A percentile compares a stretch with the other conserved stretches of the same genome.
Conservation (phyloP, 202 grass and related monocot genomes). For the Elaeis oleifera region DNA sequence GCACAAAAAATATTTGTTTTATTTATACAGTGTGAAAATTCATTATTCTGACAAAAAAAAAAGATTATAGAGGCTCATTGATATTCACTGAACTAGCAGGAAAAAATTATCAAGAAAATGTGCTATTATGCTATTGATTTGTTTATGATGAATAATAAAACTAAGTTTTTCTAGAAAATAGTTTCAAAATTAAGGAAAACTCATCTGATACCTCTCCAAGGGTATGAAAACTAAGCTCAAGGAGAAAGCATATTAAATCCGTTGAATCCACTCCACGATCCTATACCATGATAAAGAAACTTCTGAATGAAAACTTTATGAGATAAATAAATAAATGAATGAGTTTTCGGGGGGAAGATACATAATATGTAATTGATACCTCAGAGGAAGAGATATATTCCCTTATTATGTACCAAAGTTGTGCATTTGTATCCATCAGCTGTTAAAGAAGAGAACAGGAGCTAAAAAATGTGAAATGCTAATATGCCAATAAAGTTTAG, state of each 20-base stretch:
- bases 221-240: constrained; percentile 92
- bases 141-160: no score
- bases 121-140: no score
- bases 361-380: constrained; percentile 35
- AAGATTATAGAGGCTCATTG: no score
- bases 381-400: constrained; percentile 95
- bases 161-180: background rate
- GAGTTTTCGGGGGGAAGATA: constrained; percentile 3
- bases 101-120: no score
- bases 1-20: no score
- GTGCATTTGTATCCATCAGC: constrained; percentile 93
- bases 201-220: constrained; percentile 45
- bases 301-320: constrained; percentile 17
- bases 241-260: constrained; percentile 86
- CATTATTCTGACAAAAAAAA: no score
- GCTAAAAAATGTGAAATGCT: constrained; percentile 11
- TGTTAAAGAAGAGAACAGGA: constrained; percentile 36
- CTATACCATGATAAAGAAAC: constrained; percentile 36
- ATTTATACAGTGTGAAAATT: no score
- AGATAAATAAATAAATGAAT: constrained; percentile 20
- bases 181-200: background rate
- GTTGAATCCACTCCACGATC: constrained; percentile 83
- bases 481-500: constrained; percentile 21
- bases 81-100: no score
- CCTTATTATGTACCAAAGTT: constrained; percentile 97